Evolutionary conservation across 179 eudicot genomes (phyloP).

Genomic region (Carnegiea gigantea): DNA sequence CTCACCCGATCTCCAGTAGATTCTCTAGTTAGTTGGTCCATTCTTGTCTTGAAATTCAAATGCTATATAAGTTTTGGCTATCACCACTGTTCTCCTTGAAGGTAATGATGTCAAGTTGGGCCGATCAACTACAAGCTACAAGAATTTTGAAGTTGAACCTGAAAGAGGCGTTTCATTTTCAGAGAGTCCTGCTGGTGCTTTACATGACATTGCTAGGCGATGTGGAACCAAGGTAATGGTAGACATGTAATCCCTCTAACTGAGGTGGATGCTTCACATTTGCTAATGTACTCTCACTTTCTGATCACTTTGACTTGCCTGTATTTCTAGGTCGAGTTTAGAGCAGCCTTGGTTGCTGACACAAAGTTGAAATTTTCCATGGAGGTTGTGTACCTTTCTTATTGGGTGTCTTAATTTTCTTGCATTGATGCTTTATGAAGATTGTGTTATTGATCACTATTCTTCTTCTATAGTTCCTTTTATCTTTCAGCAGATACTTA

Average conservation of each 20-base stretch:
- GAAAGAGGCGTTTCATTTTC: constrained; percentile 45
- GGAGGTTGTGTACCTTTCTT: constrained; percentile 54
- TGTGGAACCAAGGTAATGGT: constrained; percentile 83
- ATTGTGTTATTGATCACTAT: too few species aligned
- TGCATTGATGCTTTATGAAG: not conserved
- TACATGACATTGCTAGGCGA: constrained; percentile 78
- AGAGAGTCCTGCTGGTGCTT: constrained; percentile 62
- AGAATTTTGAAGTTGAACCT: constrained; percentile 56
- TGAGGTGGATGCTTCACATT: not conserved
- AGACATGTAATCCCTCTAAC: not conserved
- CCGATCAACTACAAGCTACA: constrained; percentile 56
- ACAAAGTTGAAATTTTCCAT: constrained; percentile 61
- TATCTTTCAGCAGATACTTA: not conserved
- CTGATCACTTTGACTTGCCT: constrained; percentile 5
- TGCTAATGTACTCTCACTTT: not conserved
- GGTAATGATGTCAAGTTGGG: constrained; percentile 60
- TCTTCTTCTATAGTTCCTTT: not conserved
- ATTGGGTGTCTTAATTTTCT: not conserved
- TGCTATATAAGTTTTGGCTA: constrained; percentile 3
- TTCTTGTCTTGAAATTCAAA: not conserved
- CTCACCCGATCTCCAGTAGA: not conserved
- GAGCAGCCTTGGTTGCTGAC: constrained; percentile 46
- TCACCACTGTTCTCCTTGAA: constrained; percentile 24
- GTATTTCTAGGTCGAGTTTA: constrained; percentile 72
- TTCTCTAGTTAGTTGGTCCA: not conserved